Evolutionary conservation across 257 asterid genomes (phyloP), one percentile per base, ranked within the genome.

Genomic region (Jaltomata sinuosa): DNA sequence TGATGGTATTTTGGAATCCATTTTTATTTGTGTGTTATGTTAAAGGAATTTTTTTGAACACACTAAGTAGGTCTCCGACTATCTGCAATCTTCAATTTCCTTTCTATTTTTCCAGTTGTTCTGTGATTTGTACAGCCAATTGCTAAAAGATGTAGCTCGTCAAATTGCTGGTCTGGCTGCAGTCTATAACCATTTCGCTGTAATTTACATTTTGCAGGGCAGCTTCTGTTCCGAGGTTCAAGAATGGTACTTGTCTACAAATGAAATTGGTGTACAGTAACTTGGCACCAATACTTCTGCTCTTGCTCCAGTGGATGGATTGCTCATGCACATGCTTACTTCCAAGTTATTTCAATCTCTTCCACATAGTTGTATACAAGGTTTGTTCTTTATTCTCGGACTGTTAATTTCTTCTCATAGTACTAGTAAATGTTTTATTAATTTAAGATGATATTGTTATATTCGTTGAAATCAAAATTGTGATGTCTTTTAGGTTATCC

Each of bases 181-280:
- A 45, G 81, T 47, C 25, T 45, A 14, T 74, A 76, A 76, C 61
- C 16, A 3, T 16, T 50, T n/a, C 16, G 36, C 42, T 4, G 12
- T 29, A 53, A 10, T 11, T 68, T 85, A 32, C 57, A 34, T 18
- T 14, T 84, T 89, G 19, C 90, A 91, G 97, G 90, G 94, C 93
- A n/a, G 90, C 93, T 79, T 86, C 94, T 1, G 80, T 91, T 84
- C 90, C 94, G 25, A 85, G 91, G 88, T 86, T 89, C 32, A 88
- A 89, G 61, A 90, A 90, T 47, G 87, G 90, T 32, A 84, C 91
- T 31, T 84, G 91, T 77, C 57, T 93, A 27, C 92, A 89, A 76
- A 88, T 91, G 94, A 89, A 91, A 85, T 87, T 92, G 89, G 91
- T 79, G 84, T 88, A 88, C 92, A 88, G 86, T 90, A 89, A 87